Conservation (phyloP, 495 filamentous ascomycete species). For the Penicillium psychrofluorescens region DNA sequence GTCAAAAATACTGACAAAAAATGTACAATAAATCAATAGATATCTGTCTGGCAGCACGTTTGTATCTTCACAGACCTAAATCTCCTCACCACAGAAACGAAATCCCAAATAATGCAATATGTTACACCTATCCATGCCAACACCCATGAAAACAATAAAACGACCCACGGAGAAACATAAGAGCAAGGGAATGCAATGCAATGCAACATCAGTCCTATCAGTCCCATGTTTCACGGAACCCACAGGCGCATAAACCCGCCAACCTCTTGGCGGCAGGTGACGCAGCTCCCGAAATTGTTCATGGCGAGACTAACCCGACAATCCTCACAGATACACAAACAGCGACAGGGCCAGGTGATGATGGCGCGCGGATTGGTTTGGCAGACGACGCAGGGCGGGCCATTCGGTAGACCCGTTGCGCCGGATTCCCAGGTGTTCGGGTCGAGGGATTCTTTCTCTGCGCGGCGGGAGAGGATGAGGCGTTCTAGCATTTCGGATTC, state of each 20-base stretch:
- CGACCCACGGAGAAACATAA: too few relatives aligned
- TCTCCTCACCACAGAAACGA: too few relatives aligned
- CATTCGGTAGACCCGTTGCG: slow-evolving; percentile 60
- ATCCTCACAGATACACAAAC: slow-evolving; percentile 89
- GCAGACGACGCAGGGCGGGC: slow-evolving; percentile 90
- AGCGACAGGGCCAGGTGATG: slow-evolving; percentile 94
- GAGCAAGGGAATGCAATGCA: too few relatives aligned
- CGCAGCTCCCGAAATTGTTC: slow-evolving; percentile 94
- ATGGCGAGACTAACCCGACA: slow-evolving; percentile 88
- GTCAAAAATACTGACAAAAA: too few relatives aligned
- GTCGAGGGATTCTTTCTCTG: slow-evolving; percentile 18
- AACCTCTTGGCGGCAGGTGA: slow-evolving; percentile 84
- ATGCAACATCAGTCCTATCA: too few relatives aligned
- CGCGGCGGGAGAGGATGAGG: slow-evolving; percentile 61
- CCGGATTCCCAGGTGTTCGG: slow-evolving; percentile 54
- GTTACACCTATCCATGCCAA: too few relatives aligned
- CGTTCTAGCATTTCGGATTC: slow-evolving; percentile 76
- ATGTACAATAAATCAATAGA: too few relatives aligned
- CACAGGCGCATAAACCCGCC: slow-evolving; percentile 82
- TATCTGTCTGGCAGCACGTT: too few relatives aligned
- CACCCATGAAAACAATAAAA: too few relatives aligned
- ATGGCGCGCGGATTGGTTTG: slow-evolving; percentile 81
- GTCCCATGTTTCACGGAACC: slow-evolving; percentile 55
- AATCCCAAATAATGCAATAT: too few relatives aligned
- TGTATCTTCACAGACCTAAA: too few relatives aligned